Percentiles rank a stretch among this genome's conserved stretches.
Conservation (phyloP, 2,329 filamentous ascomycete genomes). For the Colletotrichum phormii region DNA sequence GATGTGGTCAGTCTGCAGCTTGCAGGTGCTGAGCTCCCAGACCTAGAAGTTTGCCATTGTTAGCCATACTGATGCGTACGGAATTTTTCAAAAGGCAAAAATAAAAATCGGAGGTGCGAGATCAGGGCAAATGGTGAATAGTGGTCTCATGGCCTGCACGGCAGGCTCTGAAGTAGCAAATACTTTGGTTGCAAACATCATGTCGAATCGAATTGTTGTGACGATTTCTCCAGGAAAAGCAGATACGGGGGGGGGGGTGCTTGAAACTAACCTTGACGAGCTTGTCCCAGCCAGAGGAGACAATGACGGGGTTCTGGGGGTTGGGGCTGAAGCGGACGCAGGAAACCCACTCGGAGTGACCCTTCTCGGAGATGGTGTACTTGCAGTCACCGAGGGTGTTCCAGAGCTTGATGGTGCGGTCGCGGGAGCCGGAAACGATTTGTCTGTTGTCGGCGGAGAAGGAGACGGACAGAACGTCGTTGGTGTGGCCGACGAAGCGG, state of each 20-base stretch:
- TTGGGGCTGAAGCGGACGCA: conserved; percentile 99
- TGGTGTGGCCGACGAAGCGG: conserved; percentile 98
- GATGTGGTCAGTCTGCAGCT: conserved; percentile 99
- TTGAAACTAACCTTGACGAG: conserved; percentile 91
- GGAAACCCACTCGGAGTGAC: conserved; percentile 99
- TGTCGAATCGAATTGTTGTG: conserved; percentile 59
- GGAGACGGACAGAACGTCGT: conserved; percentile 99
- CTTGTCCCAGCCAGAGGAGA: conserved; percentile 99
- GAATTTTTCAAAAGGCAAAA: conserved; percentile 13
- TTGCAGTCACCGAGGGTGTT: conserved; percentile 99
- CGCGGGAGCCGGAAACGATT: conserved; percentile 98
- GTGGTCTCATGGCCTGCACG: conserved; percentile 93
- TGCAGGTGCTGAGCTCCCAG: conserved; percentile 99
- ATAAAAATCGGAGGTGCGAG: conserved; percentile 31
- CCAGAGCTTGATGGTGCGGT: conserved; percentile 99
- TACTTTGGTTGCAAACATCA: conserved; percentile 96
- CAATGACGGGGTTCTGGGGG: conserved; percentile 99
- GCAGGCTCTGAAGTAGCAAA: conserved; percentile 99
- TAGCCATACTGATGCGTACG: conserved; percentile 38
- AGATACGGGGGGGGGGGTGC: conserved; percentile 42
- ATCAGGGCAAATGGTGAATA: conserved; percentile 91
- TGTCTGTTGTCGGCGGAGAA: conserved; percentile 99
- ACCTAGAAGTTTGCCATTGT: conserved; percentile 70
- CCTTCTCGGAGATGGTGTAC: conserved; percentile 99
- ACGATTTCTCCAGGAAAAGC: background rate